Percentiles rank a stretch among this genome's conserved stretches.
Conservation (phyloP, 768 basidiomycete species). For the Gloeopeniophorella convolvens region DNA sequence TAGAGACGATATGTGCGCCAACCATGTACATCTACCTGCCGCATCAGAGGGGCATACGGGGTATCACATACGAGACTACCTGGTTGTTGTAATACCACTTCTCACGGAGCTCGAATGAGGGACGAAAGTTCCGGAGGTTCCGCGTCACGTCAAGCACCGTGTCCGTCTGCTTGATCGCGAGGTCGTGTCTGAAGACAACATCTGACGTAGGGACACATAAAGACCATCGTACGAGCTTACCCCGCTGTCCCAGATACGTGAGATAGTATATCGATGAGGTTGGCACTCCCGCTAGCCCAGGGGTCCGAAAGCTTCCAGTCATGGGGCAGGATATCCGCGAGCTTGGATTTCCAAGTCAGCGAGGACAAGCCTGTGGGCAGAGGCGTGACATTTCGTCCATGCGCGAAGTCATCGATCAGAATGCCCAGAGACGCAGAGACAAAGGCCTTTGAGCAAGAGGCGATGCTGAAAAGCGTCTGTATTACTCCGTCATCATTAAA, state of each 20-base stretch:
- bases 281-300: constrained; percentile 32
- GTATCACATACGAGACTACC: constrained; percentile 23
- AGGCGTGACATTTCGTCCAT: constrained; percentile 24
- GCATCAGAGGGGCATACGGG: neutral
- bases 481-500: neutral
- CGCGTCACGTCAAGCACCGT: constrained; percentile 7
- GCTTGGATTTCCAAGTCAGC: constrained; percentile 28
- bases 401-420: constrained; percentile 29
- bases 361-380: constrained; percentile 19
- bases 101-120: constrained; percentile 32
- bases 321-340: constrained; percentile 33
- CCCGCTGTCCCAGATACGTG: constrained; percentile 32
- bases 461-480: constrained; percentile 29
- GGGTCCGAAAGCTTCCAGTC: constrained; percentile 36
- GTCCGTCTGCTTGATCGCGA: constrained; percentile 1
- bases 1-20: constrained; percentile 29
- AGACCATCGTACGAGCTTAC: too few relatives aligned
- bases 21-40: constrained; percentile 34
- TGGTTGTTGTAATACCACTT: constrained; percentile 34
- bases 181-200: constrained; percentile 14
- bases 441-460: constrained; percentile 30
- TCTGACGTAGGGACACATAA: too few relatives aligned
- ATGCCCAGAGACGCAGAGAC: constrained; percentile 24
- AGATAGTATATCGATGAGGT: constrained; percentile 31
- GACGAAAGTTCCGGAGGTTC: constrained; percentile 28